These are phyloP conservation scores for Knufia fluminis DNA, from an alignment of 2,329 filamentous ascomycete species.

Conservation along the genomic window DNA sequence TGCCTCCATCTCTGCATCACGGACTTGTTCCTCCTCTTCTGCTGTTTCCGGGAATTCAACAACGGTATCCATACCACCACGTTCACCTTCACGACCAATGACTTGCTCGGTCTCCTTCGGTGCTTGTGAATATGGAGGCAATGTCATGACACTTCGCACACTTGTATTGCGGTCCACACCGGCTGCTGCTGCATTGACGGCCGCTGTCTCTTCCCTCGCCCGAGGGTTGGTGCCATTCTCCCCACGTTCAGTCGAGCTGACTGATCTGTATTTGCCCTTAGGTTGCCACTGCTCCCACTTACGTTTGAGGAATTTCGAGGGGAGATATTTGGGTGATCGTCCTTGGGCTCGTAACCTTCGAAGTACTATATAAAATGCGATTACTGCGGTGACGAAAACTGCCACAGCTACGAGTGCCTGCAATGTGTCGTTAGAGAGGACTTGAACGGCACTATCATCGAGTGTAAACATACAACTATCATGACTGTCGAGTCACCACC, in stretches of 20 bases:
- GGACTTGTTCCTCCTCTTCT: conserved; percentile 66
- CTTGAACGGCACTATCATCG: not conserved
- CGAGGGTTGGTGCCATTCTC: conserved; percentile 1
- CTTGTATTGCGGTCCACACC: conserved; percentile 73
- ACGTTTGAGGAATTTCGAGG: conserved; percentile 14
- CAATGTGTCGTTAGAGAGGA: not conserved
- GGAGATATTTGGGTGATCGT: conserved; percentile 16
- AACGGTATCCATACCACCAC: conserved; percentile 83
- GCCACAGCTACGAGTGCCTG: conserved; percentile 16
- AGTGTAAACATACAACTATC: conserved; percentile 2
- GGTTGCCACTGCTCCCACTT: conserved; percentile 22
- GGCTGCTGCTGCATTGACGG: conserved; percentile 18
- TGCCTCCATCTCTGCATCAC: conserved; percentile 87
- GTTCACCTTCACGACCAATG: conserved; percentile 79
- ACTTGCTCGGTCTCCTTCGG: conserved; percentile 70
- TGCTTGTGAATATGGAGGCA: conserved; percentile 71
- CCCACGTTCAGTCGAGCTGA: conserved; percentile 4
- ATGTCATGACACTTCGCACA: conserved; percentile 84
- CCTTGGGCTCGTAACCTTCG: conserved; percentile 16
- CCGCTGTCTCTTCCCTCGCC: not conserved
- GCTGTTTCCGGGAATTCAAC: conserved; percentile 72
- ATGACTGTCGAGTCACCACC: not conserved
- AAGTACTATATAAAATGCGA: conserved; percentile 10
- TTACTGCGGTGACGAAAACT: conserved; percentile 12
- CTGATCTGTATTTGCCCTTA: conserved; percentile 17